A percentile compares a stretch with the other conserved stretches of the same genome.
These are phyloP conservation scores for Xylariaceae sp. DNA, from an alignment of 2,329 filamentous ascomycete species.

Conservation along the genomic window DNA sequence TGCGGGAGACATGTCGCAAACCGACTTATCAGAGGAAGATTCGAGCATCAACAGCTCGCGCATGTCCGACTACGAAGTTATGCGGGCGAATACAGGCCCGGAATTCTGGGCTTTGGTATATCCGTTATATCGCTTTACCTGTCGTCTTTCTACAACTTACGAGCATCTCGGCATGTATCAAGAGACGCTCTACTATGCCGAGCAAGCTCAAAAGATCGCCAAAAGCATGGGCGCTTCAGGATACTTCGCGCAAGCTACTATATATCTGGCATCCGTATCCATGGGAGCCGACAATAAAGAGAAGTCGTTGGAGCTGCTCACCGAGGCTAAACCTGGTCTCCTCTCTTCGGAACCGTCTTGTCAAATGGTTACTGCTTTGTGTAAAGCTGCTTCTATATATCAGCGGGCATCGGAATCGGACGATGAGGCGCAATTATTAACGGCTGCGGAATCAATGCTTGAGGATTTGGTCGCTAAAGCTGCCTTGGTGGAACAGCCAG, in stretches of 20 bases:
- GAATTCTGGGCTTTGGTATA: conserved; percentile 77
- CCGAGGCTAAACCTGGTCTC: conserved; percentile 51
- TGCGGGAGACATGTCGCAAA: conserved; percentile 28
- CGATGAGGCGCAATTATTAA: conserved; percentile 42
- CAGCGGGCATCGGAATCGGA: conserved; percentile 45
- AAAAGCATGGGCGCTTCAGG: conserved; percentile 61
- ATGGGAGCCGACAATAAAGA: conserved; percentile 55
- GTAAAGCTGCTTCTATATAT: conserved; percentile 54
- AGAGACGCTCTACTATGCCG: conserved; percentile 82
- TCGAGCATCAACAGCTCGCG: conserved; percentile 30
- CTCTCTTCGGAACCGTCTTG: conserved; percentile 43
- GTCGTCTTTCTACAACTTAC: conserved; percentile 73
- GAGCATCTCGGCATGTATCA: conserved; percentile 80
- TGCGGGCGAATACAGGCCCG: conserved; percentile 47
- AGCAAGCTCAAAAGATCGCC: conserved; percentile 77
- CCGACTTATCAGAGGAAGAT: conserved; percentile 27
- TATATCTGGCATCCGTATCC: conserved; percentile 53
- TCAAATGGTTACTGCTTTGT: conserved; percentile 46
- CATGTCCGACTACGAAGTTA: conserved; percentile 23
- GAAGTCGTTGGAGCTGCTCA: conserved; percentile 53
- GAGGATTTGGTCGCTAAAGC: conserved; percentile 31
- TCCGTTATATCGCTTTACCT: conserved; percentile 65
- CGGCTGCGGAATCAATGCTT: conserved; percentile 47
- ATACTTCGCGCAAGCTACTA: conserved; percentile 50
- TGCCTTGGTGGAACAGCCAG: conserved; percentile 8